These are phyloP conservation scores for Phialophora macrospora DNA, from an alignment of 2,329 filamentous ascomycete species.

Conservation along the genomic window DNA sequence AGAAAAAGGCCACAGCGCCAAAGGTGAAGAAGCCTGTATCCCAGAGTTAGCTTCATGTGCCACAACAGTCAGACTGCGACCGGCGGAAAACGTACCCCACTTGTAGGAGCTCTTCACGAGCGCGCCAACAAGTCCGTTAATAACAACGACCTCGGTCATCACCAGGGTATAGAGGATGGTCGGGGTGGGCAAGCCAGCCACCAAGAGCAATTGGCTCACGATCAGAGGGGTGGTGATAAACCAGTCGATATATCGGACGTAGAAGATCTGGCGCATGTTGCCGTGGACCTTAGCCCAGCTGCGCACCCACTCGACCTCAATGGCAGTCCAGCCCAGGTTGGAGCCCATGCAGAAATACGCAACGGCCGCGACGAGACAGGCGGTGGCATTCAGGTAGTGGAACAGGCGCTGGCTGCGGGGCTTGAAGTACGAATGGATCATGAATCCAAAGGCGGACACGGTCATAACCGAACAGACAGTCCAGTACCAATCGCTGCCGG, in stretches of 20 bases:
- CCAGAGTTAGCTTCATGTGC: neutral
- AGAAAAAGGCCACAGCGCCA: constrained; percentile 60
- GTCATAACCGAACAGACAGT: constrained; percentile 36
- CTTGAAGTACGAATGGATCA: constrained; percentile 37
- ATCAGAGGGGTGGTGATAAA: constrained; percentile 67
- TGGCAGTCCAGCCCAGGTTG: constrained; percentile 67
- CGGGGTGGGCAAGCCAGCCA: constrained; percentile 67
- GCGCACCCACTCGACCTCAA: constrained; percentile 64
- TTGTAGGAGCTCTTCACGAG: constrained; percentile 68
- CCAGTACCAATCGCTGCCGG: constrained; percentile 39
- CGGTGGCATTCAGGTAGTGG: constrained; percentile 38
- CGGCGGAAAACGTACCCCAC: constrained; percentile 46
- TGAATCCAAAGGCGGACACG: constrained; percentile 31
- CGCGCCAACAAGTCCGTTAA: constrained; percentile 69
- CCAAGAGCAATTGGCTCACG: constrained; percentile 66
- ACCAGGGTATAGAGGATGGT: constrained; percentile 67
- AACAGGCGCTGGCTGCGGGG: constrained; percentile 34
- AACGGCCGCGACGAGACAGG: constrained; percentile 50
- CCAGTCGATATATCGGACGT: constrained; percentile 70
- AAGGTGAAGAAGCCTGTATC: constrained; percentile 62
- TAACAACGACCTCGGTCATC: constrained; percentile 68
- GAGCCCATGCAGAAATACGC: constrained; percentile 71
- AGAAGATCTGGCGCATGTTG: constrained; percentile 67
- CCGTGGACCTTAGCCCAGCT: constrained; percentile 54
- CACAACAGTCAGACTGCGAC: neutral